These are phyloP conservation scores for Aspergillus wentii DNA, from an alignment of 495 filamentous ascomycete species.

Conservation along the genomic window DNA sequence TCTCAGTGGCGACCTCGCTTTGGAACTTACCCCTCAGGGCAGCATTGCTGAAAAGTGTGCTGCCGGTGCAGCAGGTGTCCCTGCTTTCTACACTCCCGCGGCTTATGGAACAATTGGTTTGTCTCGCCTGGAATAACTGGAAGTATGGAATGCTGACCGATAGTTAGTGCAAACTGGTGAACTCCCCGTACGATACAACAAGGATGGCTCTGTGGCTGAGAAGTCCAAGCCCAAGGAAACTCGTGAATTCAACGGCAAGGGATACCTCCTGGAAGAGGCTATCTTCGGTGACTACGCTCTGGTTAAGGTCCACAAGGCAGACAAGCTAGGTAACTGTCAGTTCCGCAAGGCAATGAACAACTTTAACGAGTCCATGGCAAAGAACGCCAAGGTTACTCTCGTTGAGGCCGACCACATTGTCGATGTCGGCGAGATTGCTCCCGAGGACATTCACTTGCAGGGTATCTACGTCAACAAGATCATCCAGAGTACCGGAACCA, in stretches of 20 bases:
- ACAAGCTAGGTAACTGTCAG: slow-evolving; percentile 83
- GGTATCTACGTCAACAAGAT: slow-evolving; percentile 87
- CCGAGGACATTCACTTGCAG: slow-evolving; percentile 74
- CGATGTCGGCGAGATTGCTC: slow-evolving; percentile 69
- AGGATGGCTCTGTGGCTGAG: slow-evolving; percentile 66
- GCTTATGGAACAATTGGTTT: slow-evolving; percentile 70
- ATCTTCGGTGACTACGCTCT: slow-evolving; percentile 86
- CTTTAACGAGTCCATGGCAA: slow-evolving; percentile 87
- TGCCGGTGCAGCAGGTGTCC: slow-evolving; percentile 78
- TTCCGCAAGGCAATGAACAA: slow-evolving; percentile 83
- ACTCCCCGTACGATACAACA: slow-evolving; percentile 74
- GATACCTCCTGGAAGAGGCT: slow-evolving; percentile 76
- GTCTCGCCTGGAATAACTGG: not conserved
- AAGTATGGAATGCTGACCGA: not conserved
- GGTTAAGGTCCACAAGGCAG: slow-evolving; percentile 81
- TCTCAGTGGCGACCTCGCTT: slow-evolving; percentile 70
- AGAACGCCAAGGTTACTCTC: slow-evolving; percentile 81
- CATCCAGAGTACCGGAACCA: slow-evolving; percentile 65
- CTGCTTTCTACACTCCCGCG: slow-evolving; percentile 87
- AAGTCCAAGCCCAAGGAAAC: slow-evolving; percentile 76
- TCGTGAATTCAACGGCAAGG: slow-evolving; percentile 77
- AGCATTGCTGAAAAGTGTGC: slow-evolving; percentile 83
- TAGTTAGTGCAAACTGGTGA: slow-evolving; percentile 69
- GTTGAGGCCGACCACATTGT: slow-evolving; percentile 90
- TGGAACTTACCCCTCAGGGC: slow-evolving; percentile 85